phyloP scores from a whole-genome alignment of 345 rosid species.

The Angophora floribunda region DNA sequence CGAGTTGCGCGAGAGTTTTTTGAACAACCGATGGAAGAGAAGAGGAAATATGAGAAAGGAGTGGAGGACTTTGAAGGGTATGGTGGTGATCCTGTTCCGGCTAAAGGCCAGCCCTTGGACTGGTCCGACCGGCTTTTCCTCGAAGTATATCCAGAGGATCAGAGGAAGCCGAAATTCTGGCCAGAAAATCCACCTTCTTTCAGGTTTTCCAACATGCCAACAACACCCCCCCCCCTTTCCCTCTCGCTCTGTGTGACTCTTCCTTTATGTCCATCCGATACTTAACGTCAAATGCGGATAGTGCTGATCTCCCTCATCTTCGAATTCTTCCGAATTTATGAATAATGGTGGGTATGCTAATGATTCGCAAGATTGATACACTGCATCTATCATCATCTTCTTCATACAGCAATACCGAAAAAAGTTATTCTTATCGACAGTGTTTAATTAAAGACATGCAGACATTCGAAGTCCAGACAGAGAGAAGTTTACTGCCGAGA shows the following conservation, averaged over 20 bases:
- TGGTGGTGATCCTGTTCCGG: constrained; percentile 41
- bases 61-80: constrained; percentile 33
- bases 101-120: constrained; percentile 30
- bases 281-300: not conserved
- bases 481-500: not conserved
- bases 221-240: not conserved
- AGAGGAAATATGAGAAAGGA: constrained; percentile 27
- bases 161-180: constrained; percentile 20
- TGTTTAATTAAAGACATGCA: not conserved
- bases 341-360: not conserved
- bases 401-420: not conserved
- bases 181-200: constrained; percentile 33
- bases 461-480: not conserved
- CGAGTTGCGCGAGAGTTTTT: constrained; percentile 27
- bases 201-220: constrained; percentile 10
- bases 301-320: not conserved
- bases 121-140: constrained; percentile 49
- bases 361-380: not conserved
- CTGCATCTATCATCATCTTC: not conserved
- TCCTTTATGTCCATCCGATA: not conserved
- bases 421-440: not conserved
- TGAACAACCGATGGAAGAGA: constrained; percentile 33
- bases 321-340: not conserved
- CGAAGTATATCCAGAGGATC: constrained; percentile 19
- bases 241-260: not conserved